A percentile compares a stretch with the other conserved stretches of the same genome.
Evolutionary conservation across 164 flowering plant species (phyloP).

Genomic region (Chimonanthus salicifolius): DNA sequence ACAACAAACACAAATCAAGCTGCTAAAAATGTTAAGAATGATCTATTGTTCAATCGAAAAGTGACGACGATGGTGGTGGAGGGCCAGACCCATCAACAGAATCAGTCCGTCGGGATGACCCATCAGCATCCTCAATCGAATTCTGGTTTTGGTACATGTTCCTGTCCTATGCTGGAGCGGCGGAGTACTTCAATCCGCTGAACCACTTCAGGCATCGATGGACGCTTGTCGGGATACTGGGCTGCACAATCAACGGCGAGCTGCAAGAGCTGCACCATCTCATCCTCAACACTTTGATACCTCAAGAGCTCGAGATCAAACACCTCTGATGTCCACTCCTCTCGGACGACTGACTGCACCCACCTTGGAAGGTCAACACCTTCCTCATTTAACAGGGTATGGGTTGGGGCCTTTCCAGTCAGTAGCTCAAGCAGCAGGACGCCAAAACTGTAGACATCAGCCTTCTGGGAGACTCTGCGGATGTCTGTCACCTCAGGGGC

Average conservation of each 20-base stretch:
- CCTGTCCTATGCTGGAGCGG: slow-evolving; percentile 26
- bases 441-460: slow-evolving; percentile 91
- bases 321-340: slow-evolving; percentile 82
- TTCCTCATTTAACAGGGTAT: slow-evolving; percentile 63
- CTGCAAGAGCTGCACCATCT: slow-evolving; percentile 79
- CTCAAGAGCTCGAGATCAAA: slow-evolving; percentile 79
- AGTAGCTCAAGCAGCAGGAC: slow-evolving; percentile 73
- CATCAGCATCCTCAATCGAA: slow-evolving; percentile 18
- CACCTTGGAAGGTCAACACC: slow-evolving; percentile 91
- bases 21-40: not conserved
- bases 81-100: slow-evolving; percentile 17
- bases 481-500: slow-evolving; percentile 87
- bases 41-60: slow-evolving; percentile 11
- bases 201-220: slow-evolving; percentile 58
- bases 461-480: slow-evolving; percentile 71
- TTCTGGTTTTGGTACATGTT: slow-evolving; percentile 13
- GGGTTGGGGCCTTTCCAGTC: slow-evolving; percentile 82
- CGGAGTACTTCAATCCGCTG: slow-evolving; percentile 57
- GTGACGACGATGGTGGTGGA: slow-evolving; percentile 7
- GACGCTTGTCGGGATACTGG: slow-evolving; percentile 79
- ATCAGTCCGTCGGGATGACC: slow-evolving; percentile 16
- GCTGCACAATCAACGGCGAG: slow-evolving; percentile 69
- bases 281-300: slow-evolving; percentile 79
- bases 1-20: not conserved
- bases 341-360: slow-evolving; percentile 82